Evolutionary conservation across 352 stramenopile species (phyloP).

Genomic region (Saprolegnia diclina): DNA sequence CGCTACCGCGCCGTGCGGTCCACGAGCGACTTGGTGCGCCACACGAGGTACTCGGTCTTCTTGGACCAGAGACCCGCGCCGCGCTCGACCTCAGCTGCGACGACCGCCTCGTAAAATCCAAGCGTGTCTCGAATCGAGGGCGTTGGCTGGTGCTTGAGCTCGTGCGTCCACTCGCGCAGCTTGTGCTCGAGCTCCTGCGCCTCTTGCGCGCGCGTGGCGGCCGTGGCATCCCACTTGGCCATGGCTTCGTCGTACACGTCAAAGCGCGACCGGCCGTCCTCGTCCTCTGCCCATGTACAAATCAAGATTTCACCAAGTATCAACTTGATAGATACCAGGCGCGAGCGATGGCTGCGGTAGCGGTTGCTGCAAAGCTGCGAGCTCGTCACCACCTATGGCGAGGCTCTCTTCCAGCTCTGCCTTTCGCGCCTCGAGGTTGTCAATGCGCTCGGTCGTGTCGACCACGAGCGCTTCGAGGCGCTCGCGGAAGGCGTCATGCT

Average conservation of each 20-base stretch:
- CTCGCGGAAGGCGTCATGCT: slow-evolving; percentile 19
- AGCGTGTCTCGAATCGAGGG: not conserved
- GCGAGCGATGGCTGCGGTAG: not conserved
- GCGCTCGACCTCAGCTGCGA: slow-evolving; percentile 4
- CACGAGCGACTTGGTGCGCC: slow-evolving; percentile 22
- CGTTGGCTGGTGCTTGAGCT: not conserved
- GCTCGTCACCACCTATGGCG: not conserved
- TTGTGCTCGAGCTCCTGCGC: not conserved
- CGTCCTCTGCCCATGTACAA: not conserved
- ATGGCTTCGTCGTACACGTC: slow-evolving; percentile 21
- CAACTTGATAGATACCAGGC: not conserved
- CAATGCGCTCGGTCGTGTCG: not conserved
- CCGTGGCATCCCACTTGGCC: slow-evolving; percentile 12
- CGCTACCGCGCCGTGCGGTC: slow-evolving; percentile 8
- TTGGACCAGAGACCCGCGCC: slow-evolving; percentile 20
- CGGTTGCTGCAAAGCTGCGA: not conserved
- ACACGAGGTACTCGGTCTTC: slow-evolving; percentile 24
- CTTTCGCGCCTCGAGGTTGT: not conserved
- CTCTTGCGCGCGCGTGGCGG: not conserved
- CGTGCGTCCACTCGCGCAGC: not conserved
- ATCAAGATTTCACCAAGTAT: not conserved
- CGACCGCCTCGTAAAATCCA: slow-evolving; percentile 5
- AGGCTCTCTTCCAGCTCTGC: not conserved
- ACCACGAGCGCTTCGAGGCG: not conserved
- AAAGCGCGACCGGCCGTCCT: slow-evolving; percentile 7